Conservation (phyloP, 164 flowering plant species). For the Protea cynaroides region DNA sequence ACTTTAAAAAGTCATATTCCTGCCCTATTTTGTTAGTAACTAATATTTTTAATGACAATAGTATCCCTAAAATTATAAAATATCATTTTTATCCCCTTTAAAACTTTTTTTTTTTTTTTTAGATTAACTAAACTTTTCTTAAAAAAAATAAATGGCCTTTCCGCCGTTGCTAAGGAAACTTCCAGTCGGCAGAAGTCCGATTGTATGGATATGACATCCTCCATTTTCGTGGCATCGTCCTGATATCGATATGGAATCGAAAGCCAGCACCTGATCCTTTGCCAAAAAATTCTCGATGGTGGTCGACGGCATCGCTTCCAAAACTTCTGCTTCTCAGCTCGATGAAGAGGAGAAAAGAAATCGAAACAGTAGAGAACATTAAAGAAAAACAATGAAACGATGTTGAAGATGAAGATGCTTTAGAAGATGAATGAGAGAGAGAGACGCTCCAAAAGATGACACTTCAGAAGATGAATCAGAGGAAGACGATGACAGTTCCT, state of each 20-base stretch:
- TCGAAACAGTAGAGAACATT: not conserved
- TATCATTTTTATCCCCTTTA: no score
- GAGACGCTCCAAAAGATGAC: no score
- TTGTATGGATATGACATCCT: slow-evolving; percentile 31
- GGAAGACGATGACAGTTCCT: slow-evolving; percentile 6
- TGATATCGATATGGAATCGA: slow-evolving; percentile 33
- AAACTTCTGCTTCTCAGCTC: slow-evolving; percentile 7
- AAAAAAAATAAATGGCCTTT: no score
- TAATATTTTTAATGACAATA: no score
- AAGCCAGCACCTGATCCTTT: slow-evolving; percentile 10
- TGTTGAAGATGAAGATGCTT: not conserved
- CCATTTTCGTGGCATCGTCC: slow-evolving; percentile 49
- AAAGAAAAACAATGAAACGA: not conserved
- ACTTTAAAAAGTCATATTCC: no score
- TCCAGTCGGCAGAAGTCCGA: slow-evolving; percentile 28
- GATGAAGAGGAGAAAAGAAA: no score
- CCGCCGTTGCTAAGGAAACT: no score
- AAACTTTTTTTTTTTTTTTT: no score
- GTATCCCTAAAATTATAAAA: no score
- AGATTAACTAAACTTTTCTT: no score
- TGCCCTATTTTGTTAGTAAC: no score
- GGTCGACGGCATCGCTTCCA: not conserved
- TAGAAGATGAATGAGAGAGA: no score
- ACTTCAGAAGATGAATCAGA: slow-evolving; percentile 31
- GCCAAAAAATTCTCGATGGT: not conserved